A percentile compares a stretch with the other conserved stretches of the same genome.
Conservation (phyloP, 2,329 filamentous ascomycete genomes). For the Fusarium verrucosum region DNA sequence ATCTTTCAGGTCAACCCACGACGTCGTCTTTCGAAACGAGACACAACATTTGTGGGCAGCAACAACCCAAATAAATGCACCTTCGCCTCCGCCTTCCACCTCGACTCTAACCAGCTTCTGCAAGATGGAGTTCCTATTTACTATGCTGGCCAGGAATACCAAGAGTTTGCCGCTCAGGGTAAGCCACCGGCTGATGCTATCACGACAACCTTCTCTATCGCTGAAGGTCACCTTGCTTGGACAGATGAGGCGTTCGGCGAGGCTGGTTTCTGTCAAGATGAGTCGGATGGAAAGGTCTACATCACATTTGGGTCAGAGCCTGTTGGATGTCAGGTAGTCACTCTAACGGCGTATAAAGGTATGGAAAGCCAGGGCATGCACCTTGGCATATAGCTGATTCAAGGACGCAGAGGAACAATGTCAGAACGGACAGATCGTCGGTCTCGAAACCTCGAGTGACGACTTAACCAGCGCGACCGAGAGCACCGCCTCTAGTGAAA, state of each 20-base stretch:
- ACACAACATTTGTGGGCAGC: not conserved
- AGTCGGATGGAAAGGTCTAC: slow-evolving; percentile 2
- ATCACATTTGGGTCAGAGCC: slow-evolving; percentile 9
- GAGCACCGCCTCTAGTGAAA: not conserved
- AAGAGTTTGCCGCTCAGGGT: not conserved
- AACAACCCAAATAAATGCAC: slow-evolving; percentile 1
- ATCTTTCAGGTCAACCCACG: not conserved
- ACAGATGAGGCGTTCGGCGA: not conserved
- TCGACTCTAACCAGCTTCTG: not conserved
- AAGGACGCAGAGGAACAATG: not conserved
- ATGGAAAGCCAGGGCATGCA: fast-evolving
- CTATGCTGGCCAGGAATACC: not conserved
- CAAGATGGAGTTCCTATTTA: not conserved
- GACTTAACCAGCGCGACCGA: not conserved
- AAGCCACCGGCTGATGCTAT: not conserved
- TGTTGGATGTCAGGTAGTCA: not conserved
- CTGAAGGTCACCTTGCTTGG: not conserved
- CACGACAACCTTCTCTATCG: not conserved
- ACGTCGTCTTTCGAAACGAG: not conserved
- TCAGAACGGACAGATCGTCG: slow-evolving; percentile 14
- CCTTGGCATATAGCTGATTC: not conserved
- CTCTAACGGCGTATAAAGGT: slow-evolving; percentile 7
- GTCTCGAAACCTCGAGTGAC: not conserved
- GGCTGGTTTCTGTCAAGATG: not conserved
- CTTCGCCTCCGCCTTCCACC: not conserved